Evolutionary conservation across 2,329 filamentous ascomycete genomes (phyloP).

Genomic region (Diplodia intermedia): DNA sequence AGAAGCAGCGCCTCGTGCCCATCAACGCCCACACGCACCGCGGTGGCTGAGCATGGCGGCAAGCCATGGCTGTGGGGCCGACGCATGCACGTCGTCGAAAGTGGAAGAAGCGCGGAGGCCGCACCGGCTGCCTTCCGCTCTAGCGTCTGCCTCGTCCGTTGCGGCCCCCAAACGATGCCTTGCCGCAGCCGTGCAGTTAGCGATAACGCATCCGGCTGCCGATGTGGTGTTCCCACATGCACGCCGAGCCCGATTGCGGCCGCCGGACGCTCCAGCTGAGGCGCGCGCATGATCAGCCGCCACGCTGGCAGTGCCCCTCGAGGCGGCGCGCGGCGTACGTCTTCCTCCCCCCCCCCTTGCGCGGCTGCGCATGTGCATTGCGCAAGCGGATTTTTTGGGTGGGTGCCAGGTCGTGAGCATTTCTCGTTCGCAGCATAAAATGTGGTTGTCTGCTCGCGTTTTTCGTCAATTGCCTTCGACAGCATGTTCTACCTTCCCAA

Average conservation of each 20-base stretch:
- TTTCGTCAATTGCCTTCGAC: not conserved
- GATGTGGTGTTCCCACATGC: not conserved
- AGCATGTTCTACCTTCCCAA: not conserved
- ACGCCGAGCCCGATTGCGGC: not conserved
- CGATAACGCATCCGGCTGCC: not conserved
- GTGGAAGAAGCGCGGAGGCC: not conserved
- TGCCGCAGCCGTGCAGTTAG: not conserved
- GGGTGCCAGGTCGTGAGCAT: not conserved
- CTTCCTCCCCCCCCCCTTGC: not conserved
- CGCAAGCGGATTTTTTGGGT: not conserved
- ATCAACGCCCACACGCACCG: not conserved
- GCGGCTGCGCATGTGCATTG: not conserved
- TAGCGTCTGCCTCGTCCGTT: not conserved
- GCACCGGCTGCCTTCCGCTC: not conserved
- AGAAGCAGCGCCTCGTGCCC: not conserved
- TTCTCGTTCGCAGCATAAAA: not conserved
- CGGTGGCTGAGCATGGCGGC: not conserved
- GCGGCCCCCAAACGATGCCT: not conserved
- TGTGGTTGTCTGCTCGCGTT: not conserved
- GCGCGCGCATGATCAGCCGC: not conserved
- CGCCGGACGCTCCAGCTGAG: not conserved
- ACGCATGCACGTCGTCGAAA: not conserved
- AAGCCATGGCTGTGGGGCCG: not conserved
- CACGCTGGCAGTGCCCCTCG: not conserved
- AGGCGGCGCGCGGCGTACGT: not conserved